phyloP scores from a whole-genome alignment of 306 rosid species.

The Albizia julibrissin region DNA sequence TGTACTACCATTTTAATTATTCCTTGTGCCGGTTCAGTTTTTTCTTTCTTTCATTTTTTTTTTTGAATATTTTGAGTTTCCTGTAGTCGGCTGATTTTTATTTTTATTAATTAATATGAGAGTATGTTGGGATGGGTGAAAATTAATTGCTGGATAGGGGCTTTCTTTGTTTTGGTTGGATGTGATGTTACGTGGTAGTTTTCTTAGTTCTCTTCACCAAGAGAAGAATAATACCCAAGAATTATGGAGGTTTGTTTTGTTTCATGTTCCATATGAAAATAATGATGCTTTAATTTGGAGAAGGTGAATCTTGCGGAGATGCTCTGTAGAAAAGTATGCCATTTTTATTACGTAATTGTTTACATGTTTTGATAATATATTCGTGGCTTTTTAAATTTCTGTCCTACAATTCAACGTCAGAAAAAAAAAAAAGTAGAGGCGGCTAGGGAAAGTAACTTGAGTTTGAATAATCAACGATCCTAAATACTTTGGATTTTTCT shows the following conservation, averaged over 20 bases:
- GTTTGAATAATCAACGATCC: conserved; percentile 22
- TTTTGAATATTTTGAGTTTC: background rate
- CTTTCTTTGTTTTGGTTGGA: background rate
- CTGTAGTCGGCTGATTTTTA: background rate
- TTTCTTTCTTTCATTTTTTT: background rate
- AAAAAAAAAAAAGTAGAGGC: background rate
- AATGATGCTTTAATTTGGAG: background rate
- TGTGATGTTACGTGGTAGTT: background rate
- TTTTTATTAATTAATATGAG: background rate
- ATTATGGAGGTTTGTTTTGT: background rate
- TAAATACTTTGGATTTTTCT: background rate
- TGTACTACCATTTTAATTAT: background rate
- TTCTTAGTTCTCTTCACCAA: background rate
- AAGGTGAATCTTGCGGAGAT: background rate
- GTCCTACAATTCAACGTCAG: background rate
- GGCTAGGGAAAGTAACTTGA: conserved; percentile 14
- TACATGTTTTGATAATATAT: background rate
- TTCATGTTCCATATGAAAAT: background rate
- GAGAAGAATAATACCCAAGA: background rate
- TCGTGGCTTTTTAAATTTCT: too few species aligned
- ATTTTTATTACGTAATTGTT: background rate
- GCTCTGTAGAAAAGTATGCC: background rate
- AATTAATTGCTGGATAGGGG: background rate
- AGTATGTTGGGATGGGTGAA: background rate
- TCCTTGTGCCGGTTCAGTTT: background rate